Conservation (phyloP, 2,329 filamentous ascomycete species). For the Albifimbria verrucaria region DNA sequence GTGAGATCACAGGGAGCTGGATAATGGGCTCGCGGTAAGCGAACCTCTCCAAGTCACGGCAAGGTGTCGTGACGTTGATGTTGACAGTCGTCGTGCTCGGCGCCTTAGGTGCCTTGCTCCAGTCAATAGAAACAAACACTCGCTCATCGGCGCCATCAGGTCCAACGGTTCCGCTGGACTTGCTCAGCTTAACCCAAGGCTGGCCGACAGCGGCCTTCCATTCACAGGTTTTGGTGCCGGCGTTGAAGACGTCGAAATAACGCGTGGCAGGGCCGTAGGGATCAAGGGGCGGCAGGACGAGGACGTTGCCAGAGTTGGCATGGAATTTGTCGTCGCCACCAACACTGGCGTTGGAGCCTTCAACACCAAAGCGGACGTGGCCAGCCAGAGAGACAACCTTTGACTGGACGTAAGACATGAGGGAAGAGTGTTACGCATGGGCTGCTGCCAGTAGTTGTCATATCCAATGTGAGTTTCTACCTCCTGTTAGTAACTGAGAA, state of each 20-base stretch:
- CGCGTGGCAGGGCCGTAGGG: slow-evolving; percentile 26
- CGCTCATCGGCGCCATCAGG: slow-evolving; percentile 26
- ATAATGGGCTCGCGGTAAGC: slow-evolving; percentile 40
- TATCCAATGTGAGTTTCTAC: slow-evolving; percentile 54
- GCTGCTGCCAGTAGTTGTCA: slow-evolving; percentile 61
- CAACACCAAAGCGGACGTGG: slow-evolving; percentile 28
- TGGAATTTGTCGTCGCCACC: slow-evolving; percentile 47
- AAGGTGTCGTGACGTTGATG: slow-evolving; percentile 50
- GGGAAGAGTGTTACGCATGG: slow-evolving; percentile 66
- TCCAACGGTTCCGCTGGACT: slow-evolving; percentile 23
- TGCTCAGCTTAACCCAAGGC: slow-evolving; percentile 26
- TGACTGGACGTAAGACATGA: slow-evolving; percentile 36
- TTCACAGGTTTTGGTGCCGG: slow-evolving; percentile 25
- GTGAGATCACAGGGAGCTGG: slow-evolving; percentile 52
- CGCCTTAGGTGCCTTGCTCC: slow-evolving; percentile 33
- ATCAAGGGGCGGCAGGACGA: slow-evolving; percentile 28
- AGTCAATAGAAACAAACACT: slow-evolving; percentile 27
- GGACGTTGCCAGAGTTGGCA: slow-evolving; percentile 38
- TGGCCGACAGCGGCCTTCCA: slow-evolving; percentile 29
- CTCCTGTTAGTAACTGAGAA: no score
- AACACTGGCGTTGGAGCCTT: slow-evolving; percentile 29
- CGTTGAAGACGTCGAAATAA: slow-evolving; percentile 32
- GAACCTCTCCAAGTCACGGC: slow-evolving; percentile 38
- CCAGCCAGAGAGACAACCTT: slow-evolving; percentile 53
- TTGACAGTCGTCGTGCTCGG: slow-evolving; percentile 42